Evolutionary conservation across 148 eudicot genomes (phyloP).

Genomic region (Bassia scoparia): DNA sequence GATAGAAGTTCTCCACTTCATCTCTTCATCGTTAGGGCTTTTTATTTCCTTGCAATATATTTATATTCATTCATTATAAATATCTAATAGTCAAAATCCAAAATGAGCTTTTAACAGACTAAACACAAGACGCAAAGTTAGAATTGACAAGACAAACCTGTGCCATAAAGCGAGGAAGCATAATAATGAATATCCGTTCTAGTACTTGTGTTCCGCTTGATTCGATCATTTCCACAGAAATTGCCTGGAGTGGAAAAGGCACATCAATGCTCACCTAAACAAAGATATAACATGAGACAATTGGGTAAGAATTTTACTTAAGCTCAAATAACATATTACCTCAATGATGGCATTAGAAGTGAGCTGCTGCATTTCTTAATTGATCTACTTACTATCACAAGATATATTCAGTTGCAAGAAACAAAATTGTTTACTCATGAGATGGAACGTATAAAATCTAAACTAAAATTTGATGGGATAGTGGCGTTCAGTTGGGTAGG

Average conservation of each 20-base stretch:
- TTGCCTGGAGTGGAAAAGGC: constrained; percentile 75
- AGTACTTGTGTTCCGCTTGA: constrained; percentile 76
- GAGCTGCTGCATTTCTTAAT: constrained; percentile 48
- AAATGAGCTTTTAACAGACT: too few relatives aligned
- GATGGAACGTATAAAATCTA: too few relatives aligned
- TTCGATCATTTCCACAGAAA: constrained; percentile 73
- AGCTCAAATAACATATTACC: constrained; percentile 33
- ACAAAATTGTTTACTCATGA: too few relatives aligned
- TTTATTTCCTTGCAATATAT: too few relatives aligned
- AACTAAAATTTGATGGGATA: too few relatives aligned
- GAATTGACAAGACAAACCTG: constrained; percentile 45
- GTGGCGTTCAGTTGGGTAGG: too few relatives aligned
- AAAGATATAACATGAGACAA: neutral
- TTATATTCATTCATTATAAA: too few relatives aligned
- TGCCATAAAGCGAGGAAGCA: constrained; percentile 88
- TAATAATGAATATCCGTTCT: constrained; percentile 63
- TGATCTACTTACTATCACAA: constrained; percentile 35
- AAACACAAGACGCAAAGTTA: neutral
- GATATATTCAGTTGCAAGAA: too few relatives aligned
- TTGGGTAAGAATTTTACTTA: constrained; percentile 1
- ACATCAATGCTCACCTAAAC: constrained; percentile 76
- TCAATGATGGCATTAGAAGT: constrained; percentile 75
- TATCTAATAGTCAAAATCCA: too few relatives aligned
- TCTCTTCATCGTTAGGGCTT: too few relatives aligned
- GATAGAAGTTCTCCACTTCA: too few relatives aligned